phyloP scores from a whole-genome alignment of 345 rosid species.

The Anacardium occidentale region DNA sequence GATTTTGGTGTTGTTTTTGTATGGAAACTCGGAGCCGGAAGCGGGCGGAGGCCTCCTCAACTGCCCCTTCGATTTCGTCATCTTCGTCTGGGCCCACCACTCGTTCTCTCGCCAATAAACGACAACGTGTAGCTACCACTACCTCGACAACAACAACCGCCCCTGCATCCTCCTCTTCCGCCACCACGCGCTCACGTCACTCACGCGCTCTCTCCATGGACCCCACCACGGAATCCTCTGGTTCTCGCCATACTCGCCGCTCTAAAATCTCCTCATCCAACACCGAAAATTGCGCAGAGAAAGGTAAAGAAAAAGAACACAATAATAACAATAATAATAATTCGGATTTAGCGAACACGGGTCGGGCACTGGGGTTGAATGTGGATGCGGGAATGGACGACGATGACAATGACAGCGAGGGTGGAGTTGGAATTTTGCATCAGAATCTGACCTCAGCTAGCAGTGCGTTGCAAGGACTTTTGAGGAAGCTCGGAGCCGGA shows the following conservation, averaged over 20 bases:
- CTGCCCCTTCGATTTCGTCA: slow-evolving; percentile 83
- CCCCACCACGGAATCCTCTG: slow-evolving; percentile 61
- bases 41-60: slow-evolving; percentile 99
- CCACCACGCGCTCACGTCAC: slow-evolving; percentile 38
- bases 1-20: slow-evolving; percentile 64
- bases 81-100: slow-evolving; percentile 69
- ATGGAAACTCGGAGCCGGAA: slow-evolving; percentile 99
- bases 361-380: no score
- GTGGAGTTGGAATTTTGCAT: slow-evolving; percentile 55
- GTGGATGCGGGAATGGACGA: slow-evolving; percentile 46
- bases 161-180: slow-evolving; percentile 18
- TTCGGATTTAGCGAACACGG: no score
- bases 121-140: no score
- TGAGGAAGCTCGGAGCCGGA: slow-evolving; percentile 96
- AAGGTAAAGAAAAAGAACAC: slow-evolving; percentile 95
- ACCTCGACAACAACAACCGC: slow-evolving; percentile 18
- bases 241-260: slow-evolving; percentile 74
- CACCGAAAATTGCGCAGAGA: slow-evolving; percentile 46
- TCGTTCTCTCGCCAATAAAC: slow-evolving; percentile 40
- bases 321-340: slow-evolving; percentile 36
- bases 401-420: slow-evolving; percentile 86
- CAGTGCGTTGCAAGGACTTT: slow-evolving; percentile 87
- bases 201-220: slow-evolving; percentile 65
- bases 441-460: slow-evolving; percentile 53
- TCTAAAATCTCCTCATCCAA: neutral